Evolutionary conservation across 441 rosid species (phyloP).

Genomic region (Pelargonium australe): DNA sequence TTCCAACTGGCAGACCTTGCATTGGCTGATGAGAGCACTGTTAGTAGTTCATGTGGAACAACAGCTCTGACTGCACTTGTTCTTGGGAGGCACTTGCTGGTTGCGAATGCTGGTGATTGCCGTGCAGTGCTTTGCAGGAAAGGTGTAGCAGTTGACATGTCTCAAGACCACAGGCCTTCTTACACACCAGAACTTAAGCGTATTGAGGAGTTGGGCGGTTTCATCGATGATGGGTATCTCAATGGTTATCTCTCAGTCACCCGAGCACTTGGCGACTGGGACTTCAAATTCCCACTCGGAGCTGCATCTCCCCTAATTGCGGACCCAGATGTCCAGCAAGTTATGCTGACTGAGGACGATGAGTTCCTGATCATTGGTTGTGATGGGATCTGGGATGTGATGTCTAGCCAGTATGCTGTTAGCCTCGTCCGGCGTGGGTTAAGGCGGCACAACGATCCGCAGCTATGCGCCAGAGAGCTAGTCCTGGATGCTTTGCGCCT

Average conservation of each 20-base stretch:
- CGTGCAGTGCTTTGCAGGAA: conserved; percentile 69
- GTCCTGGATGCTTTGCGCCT: conserved; percentile 60
- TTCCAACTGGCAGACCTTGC: conserved; percentile 64
- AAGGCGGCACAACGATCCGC: conserved; percentile 62
- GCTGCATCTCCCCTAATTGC: conserved; percentile 60
- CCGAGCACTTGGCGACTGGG: conserved; percentile 80
- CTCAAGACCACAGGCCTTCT: conserved; percentile 65
- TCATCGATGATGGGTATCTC: conserved; percentile 47
- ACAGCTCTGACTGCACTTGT: conserved; percentile 70
- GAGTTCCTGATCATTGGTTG: conserved; percentile 76
- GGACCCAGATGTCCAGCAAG: conserved; percentile 62
- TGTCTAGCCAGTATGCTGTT: conserved; percentile 63
- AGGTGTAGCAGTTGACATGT: conserved; percentile 58
- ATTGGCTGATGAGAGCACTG: conserved; percentile 51
- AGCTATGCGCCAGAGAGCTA: conserved; percentile 56
- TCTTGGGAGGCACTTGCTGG: conserved; percentile 54
- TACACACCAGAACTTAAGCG: conserved; percentile 50
- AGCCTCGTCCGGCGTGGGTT: conserved; percentile 55
- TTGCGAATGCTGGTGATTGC: conserved; percentile 81
- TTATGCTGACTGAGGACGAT: conserved; percentile 53
- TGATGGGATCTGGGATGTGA: conserved; percentile 80
- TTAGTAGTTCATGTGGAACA: conserved; percentile 59
- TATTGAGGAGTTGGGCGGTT: conserved; percentile 51
- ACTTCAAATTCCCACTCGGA: conserved; percentile 51
- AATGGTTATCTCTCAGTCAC: conserved; percentile 54